Base-by-base conservation (phyloP, 176 grass and related monocot species). In the Carex cristatella region DNA sequence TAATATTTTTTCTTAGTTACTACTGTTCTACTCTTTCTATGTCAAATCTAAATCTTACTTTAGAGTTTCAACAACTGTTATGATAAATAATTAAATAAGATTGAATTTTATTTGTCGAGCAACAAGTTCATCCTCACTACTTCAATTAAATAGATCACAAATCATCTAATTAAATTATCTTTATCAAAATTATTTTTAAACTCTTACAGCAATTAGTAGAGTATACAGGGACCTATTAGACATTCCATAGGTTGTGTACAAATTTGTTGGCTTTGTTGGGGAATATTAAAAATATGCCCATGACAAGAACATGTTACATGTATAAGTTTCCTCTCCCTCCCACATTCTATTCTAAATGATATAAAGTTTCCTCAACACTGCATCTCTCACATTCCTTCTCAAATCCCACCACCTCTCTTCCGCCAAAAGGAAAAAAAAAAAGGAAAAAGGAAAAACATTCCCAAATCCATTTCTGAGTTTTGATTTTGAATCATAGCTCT, bases 351-450 rank as follows among this genome's bases (percentile, higher is more conserved):
- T 81, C 79, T 13, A 81, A 35, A 64, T 15, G 48, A 10, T 68
- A 33, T 32, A 69, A 51, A 53, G 51, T 79, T 79, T 33, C 49
- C 53, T 79, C 49, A 56, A 56, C 14, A 79, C 53, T 83, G 37
- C 38, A 65, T 37, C 53, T 82, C 79, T 63, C 79, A 83, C 81
- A 37, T 69, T 83, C 81, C 61, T 42, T 65, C 59, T 58, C 30
- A 56, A 7, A 57, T 6, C 28, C 51, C 74, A 56, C 37, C 74
- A 56, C 48, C 51, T 79, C 74, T 58, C 53, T 35, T 57, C 23
- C 73, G 16, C 73, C 18, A 57, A 78, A 55, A 78, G 13, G 23
- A 31, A 33, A 56, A 54, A 6, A 6, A 0, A 40, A 40, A 40
- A 40, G 0, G 0, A 77, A 53, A 72, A 3, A 75, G 10, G 67